Evolutionary conservation across 257 asterid species (phyloP).

Genomic region (Salvia rosmarinus): DNA sequence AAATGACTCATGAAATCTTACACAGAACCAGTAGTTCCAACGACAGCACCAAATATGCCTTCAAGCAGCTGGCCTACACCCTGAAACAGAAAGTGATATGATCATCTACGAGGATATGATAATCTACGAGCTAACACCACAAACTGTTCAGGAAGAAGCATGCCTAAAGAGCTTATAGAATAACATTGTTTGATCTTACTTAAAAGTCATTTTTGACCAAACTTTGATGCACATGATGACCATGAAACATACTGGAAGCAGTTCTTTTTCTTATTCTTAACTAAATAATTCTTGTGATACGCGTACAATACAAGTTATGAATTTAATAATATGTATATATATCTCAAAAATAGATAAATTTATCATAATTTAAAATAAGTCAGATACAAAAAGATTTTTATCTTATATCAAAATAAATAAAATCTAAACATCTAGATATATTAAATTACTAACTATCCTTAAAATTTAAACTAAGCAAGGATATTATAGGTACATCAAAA

Average conservation of each 20-base stretch:
- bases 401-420: no score
- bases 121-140: not conserved
- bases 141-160: not conserved
- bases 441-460: no score
- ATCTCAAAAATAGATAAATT: no score
- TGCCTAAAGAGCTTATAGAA: not conserved
- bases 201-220: not conserved
- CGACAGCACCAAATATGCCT: constrained; percentile 85
- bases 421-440: no score
- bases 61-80: constrained; percentile 91
- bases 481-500: no score
- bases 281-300: no score
- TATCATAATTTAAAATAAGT: no score
- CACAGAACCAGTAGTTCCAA: constrained; percentile 86
- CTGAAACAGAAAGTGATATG: constrained; percentile 45
- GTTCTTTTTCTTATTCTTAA: not conserved
- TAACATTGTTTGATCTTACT: not conserved
- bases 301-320: no score
- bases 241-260: not conserved
- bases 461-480: no score
- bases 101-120: constrained; percentile 15
- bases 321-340: no score
- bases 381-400: no score
- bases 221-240: not conserved
- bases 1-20: constrained; percentile 42